Evolutionary conservation across 192 early-diverging fungal species (phyloP).

Genomic region (Linnemannia hyalina): DNA sequence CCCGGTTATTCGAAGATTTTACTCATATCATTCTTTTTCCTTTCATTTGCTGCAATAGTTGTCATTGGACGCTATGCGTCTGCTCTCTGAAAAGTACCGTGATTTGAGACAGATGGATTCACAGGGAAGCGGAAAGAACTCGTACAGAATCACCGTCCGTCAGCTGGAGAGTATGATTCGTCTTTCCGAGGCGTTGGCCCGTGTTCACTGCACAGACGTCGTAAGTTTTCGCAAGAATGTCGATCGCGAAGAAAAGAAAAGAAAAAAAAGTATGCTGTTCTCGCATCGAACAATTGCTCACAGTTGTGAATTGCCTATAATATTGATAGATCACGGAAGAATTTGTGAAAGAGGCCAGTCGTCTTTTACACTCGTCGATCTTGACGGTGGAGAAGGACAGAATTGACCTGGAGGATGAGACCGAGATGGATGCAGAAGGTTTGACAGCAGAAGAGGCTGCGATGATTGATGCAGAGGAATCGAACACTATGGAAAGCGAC

Average conservation of each 20-base stretch:
- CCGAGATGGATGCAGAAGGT: slow-evolving; percentile 43
- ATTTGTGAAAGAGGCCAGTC: slow-evolving; percentile 88
- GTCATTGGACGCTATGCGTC: slow-evolving; percentile 79
- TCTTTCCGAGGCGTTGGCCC: slow-evolving; percentile 94
- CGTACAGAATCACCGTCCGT: slow-evolving; percentile 96
- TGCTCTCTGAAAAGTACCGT: slow-evolving; percentile 87
- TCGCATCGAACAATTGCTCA: background rate
- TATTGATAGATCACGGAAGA: slow-evolving; percentile 69
- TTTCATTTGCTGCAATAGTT: slow-evolving; percentile 56
- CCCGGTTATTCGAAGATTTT: background rate
- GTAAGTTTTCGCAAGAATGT: slow-evolving; percentile 40
- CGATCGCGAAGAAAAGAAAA: background rate
- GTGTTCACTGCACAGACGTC: slow-evolving; percentile 79
- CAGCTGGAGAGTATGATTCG: slow-evolving; percentile 98
- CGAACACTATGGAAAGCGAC: slow-evolving; percentile 46
- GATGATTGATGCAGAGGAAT: background rate
- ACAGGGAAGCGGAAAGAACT: slow-evolving; percentile 73
- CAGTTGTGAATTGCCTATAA: background rate
- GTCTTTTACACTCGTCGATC: slow-evolving; percentile 90
- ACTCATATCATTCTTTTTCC: background rate
- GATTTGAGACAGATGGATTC: slow-evolving; percentile 90
- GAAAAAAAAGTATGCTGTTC: background rate
- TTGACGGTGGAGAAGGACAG: slow-evolving; percentile 87
- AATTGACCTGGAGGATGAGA: slow-evolving; percentile 72
- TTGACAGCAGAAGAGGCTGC: slow-evolving; percentile 51